phyloP scores from a whole-genome alignment of 192 early-diverging fungal genomes.

The Lobosporangium transversale region DNA sequence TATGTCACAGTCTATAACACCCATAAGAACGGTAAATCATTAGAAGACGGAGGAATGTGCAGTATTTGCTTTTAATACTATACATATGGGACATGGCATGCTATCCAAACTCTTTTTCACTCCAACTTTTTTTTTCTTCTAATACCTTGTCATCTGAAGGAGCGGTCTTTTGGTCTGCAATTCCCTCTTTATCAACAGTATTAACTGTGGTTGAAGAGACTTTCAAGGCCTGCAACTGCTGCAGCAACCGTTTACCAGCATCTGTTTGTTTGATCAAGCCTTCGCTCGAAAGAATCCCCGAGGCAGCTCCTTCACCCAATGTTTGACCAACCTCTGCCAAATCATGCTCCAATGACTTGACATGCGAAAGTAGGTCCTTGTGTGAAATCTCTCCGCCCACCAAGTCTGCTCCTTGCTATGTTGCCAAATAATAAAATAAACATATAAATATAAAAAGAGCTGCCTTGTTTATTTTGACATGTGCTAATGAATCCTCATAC shows the following conservation, averaged over 20 bases:
- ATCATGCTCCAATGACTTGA: constrained; percentile 63
- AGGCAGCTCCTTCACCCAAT: constrained; percentile 42
- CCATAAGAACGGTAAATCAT: no score
- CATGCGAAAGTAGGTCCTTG: constrained; percentile 57
- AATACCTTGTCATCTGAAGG: constrained; percentile 10
- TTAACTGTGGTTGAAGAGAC: constrained; percentile 25
- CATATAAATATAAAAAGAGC: not conserved
- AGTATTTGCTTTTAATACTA: no score
- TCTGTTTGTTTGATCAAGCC: constrained; percentile 60
- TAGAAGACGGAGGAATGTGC: no score
- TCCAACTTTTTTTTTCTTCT: no score
- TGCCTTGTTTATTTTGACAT: not conserved
- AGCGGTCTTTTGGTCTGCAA: constrained; percentile 3
- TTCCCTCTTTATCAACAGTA: constrained; percentile 14
- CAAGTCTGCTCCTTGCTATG: constrained; percentile 46
- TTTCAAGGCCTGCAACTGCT: constrained; percentile 65
- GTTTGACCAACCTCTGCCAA: constrained; percentile 57
- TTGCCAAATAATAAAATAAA: not conserved
- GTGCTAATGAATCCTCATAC: not conserved
- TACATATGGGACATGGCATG: no score
- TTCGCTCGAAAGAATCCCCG: constrained; percentile 43
- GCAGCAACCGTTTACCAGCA: constrained; percentile 58
- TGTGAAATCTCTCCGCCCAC: constrained; percentile 49
- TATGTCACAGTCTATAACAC: constrained; percentile 75
- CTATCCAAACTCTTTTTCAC: no score